Evolutionary conservation across 2,329 filamentous ascomycete genomes (phyloP), one percentile per base, ranked within the genome.

Genomic region (Fusarium algeriense): DNA sequence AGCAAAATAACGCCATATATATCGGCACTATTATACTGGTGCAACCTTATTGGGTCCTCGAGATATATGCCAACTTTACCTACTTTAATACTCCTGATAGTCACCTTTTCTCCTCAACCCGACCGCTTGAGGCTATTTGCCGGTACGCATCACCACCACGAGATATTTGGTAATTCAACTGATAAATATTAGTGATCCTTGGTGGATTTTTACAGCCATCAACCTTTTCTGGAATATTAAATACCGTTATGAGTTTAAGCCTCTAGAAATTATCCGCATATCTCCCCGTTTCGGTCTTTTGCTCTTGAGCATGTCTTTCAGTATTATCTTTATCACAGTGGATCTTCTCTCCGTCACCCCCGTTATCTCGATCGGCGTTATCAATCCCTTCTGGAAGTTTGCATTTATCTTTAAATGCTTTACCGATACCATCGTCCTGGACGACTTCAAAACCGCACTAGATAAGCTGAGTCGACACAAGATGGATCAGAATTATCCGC

Each of bases 271-370:
- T 26, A 81, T 91, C 54, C 82, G 83, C 7, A 85, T 90, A 11
- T 90, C 88, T 4, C 90, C 90, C 2, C 88, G 90, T 6, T 92
- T 92, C 69, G 89, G 86, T 15, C 82, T 92, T 49, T 85, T 92
- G 81, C 80, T 92, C 2, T 78, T 81, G 3, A 84, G 88, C 37
- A 92, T 92, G 89, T 76, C 86, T 30, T 75, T 91, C 43, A 88
- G 86, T 43, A 85, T 91, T 43, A 76, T 84, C 28, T 91, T 91
- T 75, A 87, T 91, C 59, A 74, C 90, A 23, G 76, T 90, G 58
- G 90, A 92, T 73, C 85, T 90, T 15, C 82, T 88, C 19, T 86
- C 88, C 14, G 89, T 91, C 2, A 87, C 88, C 0, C 80, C 81
- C 6, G 85, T 81, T 0, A 81, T 89, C 28, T 71, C 83, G 0